phyloP scores from a whole-genome alignment of 139 green algal genomes.

The Coccomyxa sp. region DNA sequence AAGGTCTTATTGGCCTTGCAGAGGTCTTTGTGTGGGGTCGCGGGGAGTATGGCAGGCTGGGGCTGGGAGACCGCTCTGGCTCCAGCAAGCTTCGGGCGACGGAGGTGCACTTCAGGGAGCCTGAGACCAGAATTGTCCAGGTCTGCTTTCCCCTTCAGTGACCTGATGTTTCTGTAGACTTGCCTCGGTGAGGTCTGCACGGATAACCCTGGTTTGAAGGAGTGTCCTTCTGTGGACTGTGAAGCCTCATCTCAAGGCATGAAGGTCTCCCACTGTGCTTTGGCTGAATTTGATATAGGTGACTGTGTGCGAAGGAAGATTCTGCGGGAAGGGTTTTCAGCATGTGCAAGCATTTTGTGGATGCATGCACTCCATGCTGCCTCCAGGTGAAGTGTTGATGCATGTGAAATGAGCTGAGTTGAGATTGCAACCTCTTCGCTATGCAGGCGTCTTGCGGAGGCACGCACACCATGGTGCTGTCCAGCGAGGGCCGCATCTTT shows the following conservation, averaged over 20 bases:
- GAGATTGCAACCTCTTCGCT: no score
- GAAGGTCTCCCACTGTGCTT: no score
- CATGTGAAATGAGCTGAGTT: neutral
- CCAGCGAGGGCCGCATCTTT: conserved; percentile 64
- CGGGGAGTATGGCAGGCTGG: conserved; percentile 87
- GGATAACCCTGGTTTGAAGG: no score
- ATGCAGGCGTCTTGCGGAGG: conserved; percentile 63
- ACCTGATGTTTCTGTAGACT: no score
- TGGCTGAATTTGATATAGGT: no score
- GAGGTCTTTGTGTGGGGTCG: conserved; percentile 81
- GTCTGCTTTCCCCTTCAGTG: no score
- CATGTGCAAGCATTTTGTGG: neutral
- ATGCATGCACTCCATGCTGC: neutral
- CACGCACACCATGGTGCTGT: conserved; percentile 68
- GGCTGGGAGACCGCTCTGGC: conserved; percentile 69
- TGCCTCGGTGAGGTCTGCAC: no score
- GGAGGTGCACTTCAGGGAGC: conserved; percentile 37
- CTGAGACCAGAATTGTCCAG: neutral
- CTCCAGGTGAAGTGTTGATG: neutral
- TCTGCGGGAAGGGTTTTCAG: neutral
- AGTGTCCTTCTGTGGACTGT: no score
- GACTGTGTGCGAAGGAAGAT: no score
- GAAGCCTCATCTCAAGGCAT: no score
- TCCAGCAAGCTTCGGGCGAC: conserved; percentile 66
- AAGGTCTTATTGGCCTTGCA: conserved; percentile 11